A percentile compares a stretch with the other conserved stretches of the same genome.
phyloP scores from a whole-genome alignment of 75 land plant species.

The Pinus taeda region DNA sequence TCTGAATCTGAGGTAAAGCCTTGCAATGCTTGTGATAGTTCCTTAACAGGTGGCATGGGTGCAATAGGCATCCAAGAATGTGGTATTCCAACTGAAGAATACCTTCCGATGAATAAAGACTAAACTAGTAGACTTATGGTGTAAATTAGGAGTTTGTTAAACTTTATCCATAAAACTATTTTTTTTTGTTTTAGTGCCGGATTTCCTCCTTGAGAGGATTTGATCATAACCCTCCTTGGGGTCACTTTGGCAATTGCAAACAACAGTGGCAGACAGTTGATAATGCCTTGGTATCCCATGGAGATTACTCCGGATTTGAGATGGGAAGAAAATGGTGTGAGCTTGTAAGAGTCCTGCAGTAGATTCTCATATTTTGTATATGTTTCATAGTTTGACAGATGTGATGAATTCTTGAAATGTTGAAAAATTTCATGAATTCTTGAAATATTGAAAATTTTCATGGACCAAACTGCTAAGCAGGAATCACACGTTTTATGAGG shows the following conservation, averaged over 20 bases:
- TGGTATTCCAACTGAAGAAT: background rate
- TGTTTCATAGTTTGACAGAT: background rate
- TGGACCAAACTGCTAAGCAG: background rate
- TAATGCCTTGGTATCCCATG: background rate
- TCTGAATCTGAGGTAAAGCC: background rate
- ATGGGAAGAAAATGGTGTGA: background rate
- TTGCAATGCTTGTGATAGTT: slow-evolving; percentile 2
- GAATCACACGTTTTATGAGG: background rate
- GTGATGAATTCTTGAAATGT: background rate
- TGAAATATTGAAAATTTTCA: background rate
- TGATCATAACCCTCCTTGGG: background rate
- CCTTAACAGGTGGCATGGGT: slow-evolving; percentile 23
- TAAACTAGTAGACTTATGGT: background rate
- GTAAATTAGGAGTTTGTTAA: background rate
- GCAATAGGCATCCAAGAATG: slow-evolving; percentile 30
- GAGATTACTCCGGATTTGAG: background rate
- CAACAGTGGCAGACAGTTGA: background rate
- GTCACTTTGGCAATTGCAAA: background rate
- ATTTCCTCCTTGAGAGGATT: background rate
- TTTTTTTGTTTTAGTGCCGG: background rate
- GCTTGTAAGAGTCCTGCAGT: background rate
- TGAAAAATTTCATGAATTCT: background rate
- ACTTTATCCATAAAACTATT: background rate
- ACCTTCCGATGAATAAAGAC: background rate
- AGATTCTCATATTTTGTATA: background rate